Conservation (phyloP, 148 eudicot species). For the Heliosperma pusillum region DNA sequence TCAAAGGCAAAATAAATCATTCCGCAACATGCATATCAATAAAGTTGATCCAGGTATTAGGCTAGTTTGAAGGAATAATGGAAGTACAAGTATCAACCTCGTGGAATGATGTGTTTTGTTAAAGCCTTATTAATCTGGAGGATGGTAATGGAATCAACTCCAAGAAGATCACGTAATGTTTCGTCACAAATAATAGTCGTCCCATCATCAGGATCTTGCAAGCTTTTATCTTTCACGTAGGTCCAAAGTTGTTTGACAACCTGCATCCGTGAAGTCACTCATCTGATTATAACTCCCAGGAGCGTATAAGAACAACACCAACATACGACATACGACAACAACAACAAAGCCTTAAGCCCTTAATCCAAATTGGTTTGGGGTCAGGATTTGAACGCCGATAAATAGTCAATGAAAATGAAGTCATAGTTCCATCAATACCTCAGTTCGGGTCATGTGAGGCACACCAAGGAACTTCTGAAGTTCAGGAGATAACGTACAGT, state of each 20-base stretch:
- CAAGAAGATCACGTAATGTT: constrained; percentile 49
- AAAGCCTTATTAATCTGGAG: constrained; percentile 75
- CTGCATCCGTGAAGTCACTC: constrained; percentile 33
- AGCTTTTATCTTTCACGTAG: constrained; percentile 56
- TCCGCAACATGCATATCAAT: not conserved
- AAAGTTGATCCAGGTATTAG: not conserved
- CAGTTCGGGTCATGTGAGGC: constrained; percentile 53
- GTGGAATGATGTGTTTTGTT: constrained; percentile 68
- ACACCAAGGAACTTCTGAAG: constrained; percentile 76
- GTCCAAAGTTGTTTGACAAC: constrained; percentile 68
- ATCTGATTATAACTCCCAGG: not conserved
- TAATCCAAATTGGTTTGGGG: not conserved
- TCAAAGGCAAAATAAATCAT: not conserved
- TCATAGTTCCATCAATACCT: constrained; percentile 38
- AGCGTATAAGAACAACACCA: not conserved
- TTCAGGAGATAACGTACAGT: constrained; percentile 70
- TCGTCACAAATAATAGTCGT: constrained; percentile 67
- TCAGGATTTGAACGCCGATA: not conserved
- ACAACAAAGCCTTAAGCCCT: no score
- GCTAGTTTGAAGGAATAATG: not conserved
- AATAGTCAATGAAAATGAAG: not conserved
- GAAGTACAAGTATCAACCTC: constrained; percentile 41
- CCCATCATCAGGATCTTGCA: constrained; percentile 71
- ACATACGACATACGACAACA: not conserved
- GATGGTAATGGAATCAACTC: constrained; percentile 59